Percentiles rank a stretch among this genome's conserved stretches.
These are phyloP conservation scores for Ophiocordyceps camponoti-floridani DNA, from an alignment of 2,329 filamentous ascomycete species.

Conservation along the genomic window DNA sequence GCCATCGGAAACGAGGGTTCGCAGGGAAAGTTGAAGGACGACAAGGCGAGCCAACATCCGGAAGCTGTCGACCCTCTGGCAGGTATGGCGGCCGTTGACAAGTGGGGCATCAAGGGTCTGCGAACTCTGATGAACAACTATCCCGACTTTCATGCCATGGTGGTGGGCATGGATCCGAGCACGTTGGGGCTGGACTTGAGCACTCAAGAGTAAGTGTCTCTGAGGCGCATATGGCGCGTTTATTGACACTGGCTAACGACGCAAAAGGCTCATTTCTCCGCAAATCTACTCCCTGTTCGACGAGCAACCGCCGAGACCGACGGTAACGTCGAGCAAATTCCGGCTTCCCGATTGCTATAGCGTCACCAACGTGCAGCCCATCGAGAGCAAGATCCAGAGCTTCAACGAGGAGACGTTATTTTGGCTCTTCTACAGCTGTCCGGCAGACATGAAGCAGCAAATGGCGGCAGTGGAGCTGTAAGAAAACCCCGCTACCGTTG, in stretches of 20 bases:
- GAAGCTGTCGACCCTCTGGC: constrained; percentile 38
- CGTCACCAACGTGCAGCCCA: constrained; percentile 46
- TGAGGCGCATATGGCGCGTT: background rate
- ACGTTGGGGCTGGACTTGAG: constrained; percentile 39
- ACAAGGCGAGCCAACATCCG: constrained; percentile 18
- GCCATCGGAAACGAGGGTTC: constrained; percentile 27
- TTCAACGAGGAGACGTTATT: constrained; percentile 54
- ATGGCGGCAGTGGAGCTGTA: constrained; percentile 46
- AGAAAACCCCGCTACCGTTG: constrained; percentile 7
- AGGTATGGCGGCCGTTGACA: constrained; percentile 44
- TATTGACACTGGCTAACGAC: constrained; percentile 5
- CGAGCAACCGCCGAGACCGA: constrained; percentile 37
- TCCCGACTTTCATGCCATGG: constrained; percentile 42
- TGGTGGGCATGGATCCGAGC: constrained; percentile 40
- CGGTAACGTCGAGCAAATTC: constrained; percentile 30
- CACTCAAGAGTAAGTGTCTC: constrained; percentile 33
- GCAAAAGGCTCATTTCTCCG: constrained; percentile 31
- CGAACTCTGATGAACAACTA: constrained; percentile 45
- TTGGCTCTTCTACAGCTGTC: constrained; percentile 53
- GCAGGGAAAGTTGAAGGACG: constrained; percentile 22
- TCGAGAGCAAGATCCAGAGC: constrained; percentile 46
- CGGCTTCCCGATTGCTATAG: constrained; percentile 47
- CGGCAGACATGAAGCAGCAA: constrained; percentile 43
- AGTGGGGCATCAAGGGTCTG: constrained; percentile 47
- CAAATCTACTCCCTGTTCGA: constrained; percentile 46